Base-by-base conservation (phyloP, 2,329 filamentous ascomycete genomes). In the Neocucurbitaria cava region DNA sequence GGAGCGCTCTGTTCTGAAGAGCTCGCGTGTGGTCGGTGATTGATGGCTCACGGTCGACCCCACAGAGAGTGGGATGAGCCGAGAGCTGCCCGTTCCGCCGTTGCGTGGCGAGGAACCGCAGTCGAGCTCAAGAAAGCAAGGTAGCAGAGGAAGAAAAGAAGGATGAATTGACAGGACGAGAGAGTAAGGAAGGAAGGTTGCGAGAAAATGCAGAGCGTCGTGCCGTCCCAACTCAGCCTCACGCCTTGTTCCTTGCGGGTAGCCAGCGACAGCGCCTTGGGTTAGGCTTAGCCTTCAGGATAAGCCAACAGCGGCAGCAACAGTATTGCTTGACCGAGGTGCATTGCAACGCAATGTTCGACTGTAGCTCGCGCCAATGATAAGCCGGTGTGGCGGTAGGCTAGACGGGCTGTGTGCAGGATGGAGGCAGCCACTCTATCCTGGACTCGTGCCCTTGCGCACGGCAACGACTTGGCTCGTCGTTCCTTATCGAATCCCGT, bases 361-460 rank as follows among this genome's bases (percentile, higher is more conserved):
- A 41, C 35, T 31, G 44, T 17, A 11, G 33, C 33, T 33, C 48
- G 45, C 48, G 57, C 66, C 64, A 69, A 68, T 66, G 44, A 58
- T 15, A 49, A 38, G 31, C 26, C 46, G 30, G 31, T 23, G 59
- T 66, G 64, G 66, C 61, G 58, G 56, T 24, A 36, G 38, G 30
- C 57, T 56, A 62, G 58, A 58, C 40, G 49, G 63, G 62, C 63
- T 66, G 58, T 59, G 59, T 58, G 58, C 58, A 54, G 55, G 41
- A 35, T 43, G 17, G 31, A 35, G 46, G 51, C 43, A 48, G 40
- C 49, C 50, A 36, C 42, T 49, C 40, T 54, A 46, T 26, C 42
- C 46, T 43, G 54, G 23, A 49, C 9, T 31, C 41, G 39, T 46
- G 18, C 18, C 20, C 38, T 40, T 20, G 23, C 15, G 35, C 48